These are phyloP conservation scores for Cladobotryum mycophilum DNA, from an alignment of 2,329 filamentous ascomycete genomes.

Conservation along the genomic window DNA sequence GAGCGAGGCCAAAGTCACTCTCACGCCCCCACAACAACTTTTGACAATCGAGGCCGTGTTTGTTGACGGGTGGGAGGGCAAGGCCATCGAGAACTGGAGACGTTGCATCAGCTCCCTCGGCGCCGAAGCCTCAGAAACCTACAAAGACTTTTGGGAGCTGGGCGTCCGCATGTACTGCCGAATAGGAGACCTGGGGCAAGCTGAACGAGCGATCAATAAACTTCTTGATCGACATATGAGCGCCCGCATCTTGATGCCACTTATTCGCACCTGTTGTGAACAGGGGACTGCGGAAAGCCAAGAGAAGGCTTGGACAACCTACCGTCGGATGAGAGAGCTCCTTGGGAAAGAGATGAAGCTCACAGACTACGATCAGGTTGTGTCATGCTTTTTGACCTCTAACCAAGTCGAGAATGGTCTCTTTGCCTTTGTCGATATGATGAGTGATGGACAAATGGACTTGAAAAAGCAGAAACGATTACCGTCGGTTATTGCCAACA, in stretches of 20 bases:
- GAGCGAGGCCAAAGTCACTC: constrained; percentile 46
- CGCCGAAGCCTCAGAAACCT: constrained; percentile 36
- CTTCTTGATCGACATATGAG: constrained; percentile 46
- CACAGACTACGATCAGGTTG: constrained; percentile 69
- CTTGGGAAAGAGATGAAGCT: constrained; percentile 58
- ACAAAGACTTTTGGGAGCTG: constrained; percentile 54
- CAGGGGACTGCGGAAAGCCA: constrained; percentile 39
- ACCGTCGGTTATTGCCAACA: constrained; percentile 54
- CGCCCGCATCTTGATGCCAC: constrained; percentile 54
- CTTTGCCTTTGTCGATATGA: constrained; percentile 83
- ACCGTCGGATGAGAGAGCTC: constrained; percentile 56
- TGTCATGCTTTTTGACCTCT: constrained; percentile 62
- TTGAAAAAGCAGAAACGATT: constrained; percentile 38
- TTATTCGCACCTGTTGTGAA: constrained; percentile 63
- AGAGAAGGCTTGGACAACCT: constrained; percentile 59
- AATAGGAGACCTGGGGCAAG: constrained; percentile 51
- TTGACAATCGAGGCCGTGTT: constrained; percentile 64
- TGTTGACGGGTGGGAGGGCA: constrained; percentile 51
- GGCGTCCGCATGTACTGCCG: constrained; percentile 60
- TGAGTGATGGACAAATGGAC: constrained; percentile 55
- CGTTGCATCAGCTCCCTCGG: constrained; percentile 49
- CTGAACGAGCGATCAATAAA: constrained; percentile 48
- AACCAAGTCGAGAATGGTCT: constrained; percentile 62
- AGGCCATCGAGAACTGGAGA: constrained; percentile 60
- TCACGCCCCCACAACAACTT: constrained; percentile 55